phyloP scores from a whole-genome alignment of 2,329 filamentous ascomycete genomes.

The Tolypocladium capitatum region DNA sequence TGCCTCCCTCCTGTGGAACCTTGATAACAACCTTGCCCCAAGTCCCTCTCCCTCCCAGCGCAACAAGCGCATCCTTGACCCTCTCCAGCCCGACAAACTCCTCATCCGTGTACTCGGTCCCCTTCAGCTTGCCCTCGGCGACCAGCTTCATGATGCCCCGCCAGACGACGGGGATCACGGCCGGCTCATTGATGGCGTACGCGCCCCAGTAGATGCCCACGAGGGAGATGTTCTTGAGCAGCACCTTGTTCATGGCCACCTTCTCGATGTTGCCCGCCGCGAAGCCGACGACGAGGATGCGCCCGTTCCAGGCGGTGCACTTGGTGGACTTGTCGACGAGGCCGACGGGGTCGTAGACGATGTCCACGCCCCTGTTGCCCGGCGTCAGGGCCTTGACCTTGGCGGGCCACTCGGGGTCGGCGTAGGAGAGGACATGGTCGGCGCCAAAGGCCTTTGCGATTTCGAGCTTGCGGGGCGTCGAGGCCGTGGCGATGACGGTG shows the following conservation, averaged over 20 bases:
- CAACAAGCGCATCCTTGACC: slow-evolving; percentile 62
- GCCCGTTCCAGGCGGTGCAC: slow-evolving; percentile 86
- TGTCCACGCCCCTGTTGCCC: slow-evolving; percentile 62
- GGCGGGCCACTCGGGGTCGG: slow-evolving; percentile 46
- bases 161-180: slow-evolving; percentile 64
- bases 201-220: slow-evolving; percentile 88
- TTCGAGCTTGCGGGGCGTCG: slow-evolving; percentile 64
- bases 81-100: slow-evolving; percentile 73
- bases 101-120: slow-evolving; percentile 71
- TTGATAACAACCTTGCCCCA: slow-evolving; percentile 96
- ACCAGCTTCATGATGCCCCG: slow-evolving; percentile 68
- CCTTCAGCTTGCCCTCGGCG: slow-evolving; percentile 61
- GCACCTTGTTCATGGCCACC: slow-evolving; percentile 79
- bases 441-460: slow-evolving; percentile 73
- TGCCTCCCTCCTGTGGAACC: slow-evolving; percentile 54
- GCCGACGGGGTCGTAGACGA: slow-evolving; percentile 91
- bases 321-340: slow-evolving; percentile 79
- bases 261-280: slow-evolving; percentile 68
- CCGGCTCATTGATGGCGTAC: slow-evolving; percentile 61
- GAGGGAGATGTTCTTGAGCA: slow-evolving; percentile 85
- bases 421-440: slow-evolving; percentile 72
- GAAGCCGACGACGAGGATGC: slow-evolving; percentile 80
- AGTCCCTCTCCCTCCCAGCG: slow-evolving; percentile 66
- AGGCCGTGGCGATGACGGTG: slow-evolving; percentile 85
- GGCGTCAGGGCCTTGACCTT: slow-evolving; percentile 68